Conservation (phyloP, 2,329 filamentous ascomycete genomes). For the Trichophyton schoenleinii region DNA sequence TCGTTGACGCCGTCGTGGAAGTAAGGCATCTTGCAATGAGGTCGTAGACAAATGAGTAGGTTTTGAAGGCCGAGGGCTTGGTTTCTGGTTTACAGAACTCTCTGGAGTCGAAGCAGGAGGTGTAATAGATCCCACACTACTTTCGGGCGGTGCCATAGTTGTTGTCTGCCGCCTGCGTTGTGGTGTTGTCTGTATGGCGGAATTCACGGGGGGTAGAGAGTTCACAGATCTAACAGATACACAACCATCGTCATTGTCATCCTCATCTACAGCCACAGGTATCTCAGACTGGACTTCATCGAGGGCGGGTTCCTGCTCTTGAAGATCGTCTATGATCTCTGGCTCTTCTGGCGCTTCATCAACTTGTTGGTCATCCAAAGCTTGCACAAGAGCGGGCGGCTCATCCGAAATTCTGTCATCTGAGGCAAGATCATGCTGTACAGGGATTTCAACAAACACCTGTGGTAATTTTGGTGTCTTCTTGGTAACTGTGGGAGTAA, state of each 20-base stretch:
- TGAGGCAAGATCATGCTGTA: background rate
- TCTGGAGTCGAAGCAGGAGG: constrained; percentile 1
- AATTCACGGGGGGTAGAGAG: background rate
- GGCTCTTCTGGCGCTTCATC: background rate
- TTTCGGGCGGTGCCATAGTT: background rate
- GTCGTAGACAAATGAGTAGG: constrained; percentile 1
- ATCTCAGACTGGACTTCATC: background rate
- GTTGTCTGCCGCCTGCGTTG: background rate
- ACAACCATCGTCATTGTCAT: background rate
- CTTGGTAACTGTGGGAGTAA: background rate
- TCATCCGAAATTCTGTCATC: background rate
- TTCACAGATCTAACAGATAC: background rate
- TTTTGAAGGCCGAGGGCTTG: background rate
- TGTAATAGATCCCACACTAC: background rate
- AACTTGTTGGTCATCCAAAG: background rate
- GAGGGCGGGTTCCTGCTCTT: constrained; percentile 11
- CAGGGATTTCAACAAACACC: background rate
- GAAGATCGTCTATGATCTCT: background rate
- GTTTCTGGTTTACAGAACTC: background rate
- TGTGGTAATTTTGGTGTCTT: background rate
- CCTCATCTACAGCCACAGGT: background rate
- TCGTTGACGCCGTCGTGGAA: background rate
- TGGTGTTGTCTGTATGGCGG: background rate
- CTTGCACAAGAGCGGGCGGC: background rate
- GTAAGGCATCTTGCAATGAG: background rate